Conservation (phyloP, 2,329 filamentous ascomycete genomes). For the Claviceps paspali region DNA sequence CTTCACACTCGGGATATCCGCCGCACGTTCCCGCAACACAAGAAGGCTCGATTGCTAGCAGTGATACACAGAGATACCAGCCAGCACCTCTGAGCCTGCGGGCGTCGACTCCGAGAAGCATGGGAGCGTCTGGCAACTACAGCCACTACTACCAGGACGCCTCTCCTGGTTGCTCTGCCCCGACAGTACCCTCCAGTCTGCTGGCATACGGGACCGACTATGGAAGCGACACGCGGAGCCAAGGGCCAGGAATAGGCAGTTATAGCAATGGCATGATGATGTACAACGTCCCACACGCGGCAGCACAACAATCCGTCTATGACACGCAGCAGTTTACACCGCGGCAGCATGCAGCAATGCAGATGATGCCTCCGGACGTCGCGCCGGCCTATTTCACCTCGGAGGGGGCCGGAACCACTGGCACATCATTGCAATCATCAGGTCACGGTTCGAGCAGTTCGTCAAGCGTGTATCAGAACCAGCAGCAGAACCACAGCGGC, state of each 20-base stretch:
- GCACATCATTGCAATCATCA: slow-evolving; percentile 37
- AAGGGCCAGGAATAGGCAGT: slow-evolving; percentile 37
- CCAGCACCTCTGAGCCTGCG: slow-evolving; percentile 34
- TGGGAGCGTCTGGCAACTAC: slow-evolving; percentile 43
- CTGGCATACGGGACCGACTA: slow-evolving; percentile 52
- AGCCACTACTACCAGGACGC: slow-evolving; percentile 44
- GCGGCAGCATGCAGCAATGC: slow-evolving; percentile 62
- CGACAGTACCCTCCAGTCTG: slow-evolving; percentile 39
- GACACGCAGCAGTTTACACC: slow-evolving; percentile 61
- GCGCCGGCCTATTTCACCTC: slow-evolving; percentile 56
- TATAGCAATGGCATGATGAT: slow-evolving; percentile 55
- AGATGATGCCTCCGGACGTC: slow-evolving; percentile 40
- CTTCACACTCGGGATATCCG: slow-evolving; percentile 38
- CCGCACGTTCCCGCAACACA: slow-evolving; percentile 34
- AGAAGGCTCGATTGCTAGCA: slow-evolving; percentile 19
- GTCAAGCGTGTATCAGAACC: slow-evolving; percentile 51
- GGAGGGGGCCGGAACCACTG: slow-evolving; percentile 30
- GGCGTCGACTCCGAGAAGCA: slow-evolving; percentile 29
- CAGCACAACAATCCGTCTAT: slow-evolving; percentile 51
- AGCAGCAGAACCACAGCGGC: slow-evolving; percentile 40
- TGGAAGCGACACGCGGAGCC: slow-evolving; percentile 43
- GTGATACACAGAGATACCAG: slow-evolving; percentile 28
- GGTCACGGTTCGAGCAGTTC: slow-evolving; percentile 31
- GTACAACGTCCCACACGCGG: slow-evolving; percentile 60
- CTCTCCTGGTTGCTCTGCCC: slow-evolving; percentile 33